A percentile compares a stretch with the other conserved stretches of the same genome.
These are phyloP conservation scores for Lentinula guzmanii DNA, from an alignment of 768 basidiomycete species.

Conservation along the genomic window DNA sequence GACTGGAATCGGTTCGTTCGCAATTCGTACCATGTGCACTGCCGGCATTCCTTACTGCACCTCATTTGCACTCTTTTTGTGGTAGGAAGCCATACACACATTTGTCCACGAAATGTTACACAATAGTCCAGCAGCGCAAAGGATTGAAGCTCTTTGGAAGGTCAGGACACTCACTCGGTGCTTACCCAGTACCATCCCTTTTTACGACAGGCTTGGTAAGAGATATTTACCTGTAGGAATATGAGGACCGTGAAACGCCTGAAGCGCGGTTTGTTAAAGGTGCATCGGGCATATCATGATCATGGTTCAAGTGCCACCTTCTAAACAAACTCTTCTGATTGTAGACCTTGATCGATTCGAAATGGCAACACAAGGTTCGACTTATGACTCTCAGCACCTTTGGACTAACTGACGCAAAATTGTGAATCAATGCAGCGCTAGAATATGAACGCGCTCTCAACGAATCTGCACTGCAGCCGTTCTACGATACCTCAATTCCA, in stretches of 20 bases:
- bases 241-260: conserved; percentile 64
- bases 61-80: neutral
- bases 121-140: conserved; percentile 56
- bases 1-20: conserved; percentile 58
- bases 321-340: neutral
- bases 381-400: neutral
- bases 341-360: conserved; percentile 83
- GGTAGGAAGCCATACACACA: conserved; percentile 83
- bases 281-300: conserved; percentile 9
- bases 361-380: conserved; percentile 76
- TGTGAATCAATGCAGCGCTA: conserved; percentile 35
- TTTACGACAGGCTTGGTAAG: neutral
- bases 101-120: conserved; percentile 91
- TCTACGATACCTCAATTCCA: conserved; percentile 80
- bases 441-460: conserved; percentile 64
- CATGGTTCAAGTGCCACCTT: neutral
- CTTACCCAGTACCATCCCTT: neutral
- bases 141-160: conserved; percentile 68
- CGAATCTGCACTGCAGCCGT: conserved; percentile 52
- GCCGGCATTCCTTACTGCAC: no score
- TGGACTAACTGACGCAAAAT: neutral
- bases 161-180: conserved; percentile 22
- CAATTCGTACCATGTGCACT: no score
- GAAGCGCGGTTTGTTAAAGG: conserved; percentile 91
- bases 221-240: conserved; percentile 49